A percentile compares a stretch with the other conserved stretches of the same genome.
These are phyloP conservation scores for Phaeophleospora eucalypticola DNA, from an alignment of 2,329 filamentous ascomycete genomes.

Conservation along the genomic window DNA sequence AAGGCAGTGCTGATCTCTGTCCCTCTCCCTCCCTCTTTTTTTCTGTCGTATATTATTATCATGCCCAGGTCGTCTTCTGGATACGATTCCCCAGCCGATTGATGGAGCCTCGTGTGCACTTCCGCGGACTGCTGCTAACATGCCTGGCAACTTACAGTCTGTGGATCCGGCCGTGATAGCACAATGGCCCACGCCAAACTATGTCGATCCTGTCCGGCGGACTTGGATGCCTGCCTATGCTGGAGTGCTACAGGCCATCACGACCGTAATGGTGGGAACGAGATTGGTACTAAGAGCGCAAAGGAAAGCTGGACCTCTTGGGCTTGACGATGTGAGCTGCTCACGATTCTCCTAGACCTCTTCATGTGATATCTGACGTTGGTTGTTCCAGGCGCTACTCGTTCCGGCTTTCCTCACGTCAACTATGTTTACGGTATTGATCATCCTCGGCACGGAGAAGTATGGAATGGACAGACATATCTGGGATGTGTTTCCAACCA, in stretches of 20 bases:
- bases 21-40: too few species aligned
- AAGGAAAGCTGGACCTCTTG: conserved; percentile 24
- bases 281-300: conserved; percentile 26
- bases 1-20: too few species aligned
- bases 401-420: conserved; percentile 19
- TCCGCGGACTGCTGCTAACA: not conserved
- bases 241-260: conserved; percentile 23
- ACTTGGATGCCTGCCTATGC: conserved; percentile 32
- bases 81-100: too few species aligned
- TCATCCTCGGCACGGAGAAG: conserved; percentile 22
- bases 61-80: too few species aligned
- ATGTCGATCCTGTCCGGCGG: conserved; percentile 3
- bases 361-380: not conserved
- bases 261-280: conserved; percentile 24
- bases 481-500: conserved; percentile 31
- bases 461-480: conserved; percentile 34
- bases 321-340: conserved; percentile 30
- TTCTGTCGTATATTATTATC: too few species aligned
- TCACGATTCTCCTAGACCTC: not conserved
- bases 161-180: conserved; percentile 1
- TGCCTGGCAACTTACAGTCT: conserved; percentile 5
- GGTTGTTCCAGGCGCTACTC: conserved; percentile 16
- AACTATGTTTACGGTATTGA: conserved; percentile 22
- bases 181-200: conserved; percentile 5
- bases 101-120: too few species aligned